Conservation (phyloP, 352 stramenopile genomes). For the Phytopythium helicoides region DNA sequence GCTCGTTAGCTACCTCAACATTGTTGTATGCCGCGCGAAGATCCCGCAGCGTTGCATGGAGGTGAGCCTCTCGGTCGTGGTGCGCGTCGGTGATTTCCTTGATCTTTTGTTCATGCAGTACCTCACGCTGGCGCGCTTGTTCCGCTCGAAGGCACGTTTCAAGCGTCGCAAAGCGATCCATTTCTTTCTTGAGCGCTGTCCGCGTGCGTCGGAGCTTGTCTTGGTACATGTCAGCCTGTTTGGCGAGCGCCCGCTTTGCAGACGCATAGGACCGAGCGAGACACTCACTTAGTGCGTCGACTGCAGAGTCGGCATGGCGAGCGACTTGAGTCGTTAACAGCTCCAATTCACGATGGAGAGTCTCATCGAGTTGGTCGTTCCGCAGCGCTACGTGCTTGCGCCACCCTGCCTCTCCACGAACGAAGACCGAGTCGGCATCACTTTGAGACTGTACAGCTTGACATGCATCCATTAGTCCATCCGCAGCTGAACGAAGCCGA, state of each 20-base stretch:
- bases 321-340: conserved; percentile 18
- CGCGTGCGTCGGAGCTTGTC: conserved; percentile 50
- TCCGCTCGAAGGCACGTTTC: conserved; percentile 66
- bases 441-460: conserved; percentile 45
- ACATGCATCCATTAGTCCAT: conserved; percentile 24
- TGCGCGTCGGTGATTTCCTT: conserved; percentile 43
- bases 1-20: conserved; percentile 46
- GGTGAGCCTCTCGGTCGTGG: conserved; percentile 29
- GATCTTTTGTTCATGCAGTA: conserved; percentile 42
- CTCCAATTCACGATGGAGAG: conserved; percentile 22
- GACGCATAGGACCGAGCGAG: conserved; percentile 31
- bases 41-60: conserved; percentile 50
- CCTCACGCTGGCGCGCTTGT: conserved; percentile 48
- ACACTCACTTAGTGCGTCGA: conserved; percentile 33
- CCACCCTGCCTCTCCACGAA: conserved; percentile 62
- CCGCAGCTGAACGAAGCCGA: conserved; percentile 20
- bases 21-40: conserved; percentile 42
- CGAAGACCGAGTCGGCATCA: conserved; percentile 51
- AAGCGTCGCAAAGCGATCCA: conserved; percentile 51
- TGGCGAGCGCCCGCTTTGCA: conserved; percentile 30
- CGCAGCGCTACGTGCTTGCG: conserved; percentile 46
- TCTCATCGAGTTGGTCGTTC: conserved; percentile 47
- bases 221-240: conserved; percentile 46
- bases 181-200: conserved; percentile 54
- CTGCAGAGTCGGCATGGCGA: conserved; percentile 28